phyloP scores from a whole-genome alignment of 2,329 filamentous ascomycete species.

The Acrocalymma vagum region DNA sequence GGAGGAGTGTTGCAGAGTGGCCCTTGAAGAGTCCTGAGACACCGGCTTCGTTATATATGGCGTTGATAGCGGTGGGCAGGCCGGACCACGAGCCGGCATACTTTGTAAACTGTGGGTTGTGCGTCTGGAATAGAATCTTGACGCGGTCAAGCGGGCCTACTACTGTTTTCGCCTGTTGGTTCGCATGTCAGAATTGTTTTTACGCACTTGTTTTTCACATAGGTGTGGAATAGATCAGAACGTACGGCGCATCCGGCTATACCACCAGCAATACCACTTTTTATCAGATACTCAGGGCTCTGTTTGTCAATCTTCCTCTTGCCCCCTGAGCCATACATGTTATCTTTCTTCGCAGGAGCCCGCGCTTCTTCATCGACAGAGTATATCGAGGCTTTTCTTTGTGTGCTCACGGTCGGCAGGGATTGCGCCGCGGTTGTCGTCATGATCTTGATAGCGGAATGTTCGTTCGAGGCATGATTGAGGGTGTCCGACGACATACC shows the following conservation, averaged over 20 bases:
- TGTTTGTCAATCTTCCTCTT: constrained; percentile 68
- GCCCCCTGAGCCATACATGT: constrained; percentile 9
- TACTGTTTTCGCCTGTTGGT: constrained; percentile 83
- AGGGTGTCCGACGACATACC: constrained; percentile 49
- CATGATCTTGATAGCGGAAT: constrained; percentile 45
- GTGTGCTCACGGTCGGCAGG: constrained; percentile 15
- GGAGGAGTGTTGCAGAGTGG: constrained; percentile 90
- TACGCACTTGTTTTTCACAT: no score
- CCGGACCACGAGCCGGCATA: constrained; percentile 91
- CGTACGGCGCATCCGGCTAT: constrained; percentile 90
- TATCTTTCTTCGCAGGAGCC: constrained; percentile 47
- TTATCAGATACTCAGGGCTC: constrained; percentile 83
- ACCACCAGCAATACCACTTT: constrained; percentile 86
- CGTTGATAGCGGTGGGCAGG: constrained; percentile 79
- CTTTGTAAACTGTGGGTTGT: constrained; percentile 91
- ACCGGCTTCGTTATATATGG: constrained; percentile 83
- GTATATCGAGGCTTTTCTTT: constrained; percentile 53
- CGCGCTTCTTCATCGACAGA: constrained; percentile 63
- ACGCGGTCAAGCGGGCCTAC: constrained; percentile 96
- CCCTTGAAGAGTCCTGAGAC: constrained; percentile 83
- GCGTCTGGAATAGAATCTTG: constrained; percentile 97
- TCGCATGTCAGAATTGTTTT: constrained; percentile 14
- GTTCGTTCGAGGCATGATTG: constrained; percentile 43
- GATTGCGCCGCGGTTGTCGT: constrained; percentile 37
- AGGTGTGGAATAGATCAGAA: no score